phyloP scores from a whole-genome alignment of 495 filamentous ascomycete genomes.

The Trichoderma erinaceum region DNA sequence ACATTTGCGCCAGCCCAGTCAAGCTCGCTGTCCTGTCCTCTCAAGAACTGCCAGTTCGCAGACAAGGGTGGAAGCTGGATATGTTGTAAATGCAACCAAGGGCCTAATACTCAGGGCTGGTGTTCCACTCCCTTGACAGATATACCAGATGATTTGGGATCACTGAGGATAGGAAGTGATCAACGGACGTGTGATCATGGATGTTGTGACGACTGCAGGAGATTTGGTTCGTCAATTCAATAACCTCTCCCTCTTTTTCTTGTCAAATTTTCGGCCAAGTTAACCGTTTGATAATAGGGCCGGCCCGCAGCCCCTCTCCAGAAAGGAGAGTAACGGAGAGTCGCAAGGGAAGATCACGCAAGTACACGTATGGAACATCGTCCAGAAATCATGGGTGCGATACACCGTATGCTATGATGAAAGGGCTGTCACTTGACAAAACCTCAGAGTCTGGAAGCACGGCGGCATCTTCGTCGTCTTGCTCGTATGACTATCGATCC shows the following conservation, averaged over 20 bases:
- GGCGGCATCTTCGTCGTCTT: slow-evolving; percentile 20
- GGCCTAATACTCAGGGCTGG: slow-evolving; percentile 37
- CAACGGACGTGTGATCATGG: slow-evolving; percentile 37
- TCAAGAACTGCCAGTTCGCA: slow-evolving; percentile 38
- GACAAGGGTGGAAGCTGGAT: slow-evolving; percentile 35
- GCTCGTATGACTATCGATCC: slow-evolving; percentile 23
- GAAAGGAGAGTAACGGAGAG: slow-evolving; percentile 27
- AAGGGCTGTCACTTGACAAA: slow-evolving; percentile 2
- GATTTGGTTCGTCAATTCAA: slow-evolving; percentile 21
- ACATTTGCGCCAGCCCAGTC: slow-evolving; percentile 35
- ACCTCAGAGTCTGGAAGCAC: neutral
- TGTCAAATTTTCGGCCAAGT: neutral
- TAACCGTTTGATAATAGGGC: slow-evolving; percentile 17
- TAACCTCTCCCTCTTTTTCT: neutral
- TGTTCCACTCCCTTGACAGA: slow-evolving; percentile 26
- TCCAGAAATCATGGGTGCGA: slow-evolving; percentile 24
- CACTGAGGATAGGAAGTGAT: slow-evolving; percentile 29
- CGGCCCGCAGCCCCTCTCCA: slow-evolving; percentile 21
- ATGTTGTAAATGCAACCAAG: slow-evolving; percentile 37
- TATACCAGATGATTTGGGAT: slow-evolving; percentile 33
- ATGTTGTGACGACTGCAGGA: slow-evolving; percentile 36
- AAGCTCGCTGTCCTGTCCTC: slow-evolving; percentile 31
- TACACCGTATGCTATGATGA: slow-evolving; percentile 6
- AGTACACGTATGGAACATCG: slow-evolving; percentile 21
- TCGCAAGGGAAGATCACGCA: slow-evolving; percentile 28